Base-by-base conservation (phyloP, 768 basidiomycete species). In the Multifurca ochricompacta region DNA sequence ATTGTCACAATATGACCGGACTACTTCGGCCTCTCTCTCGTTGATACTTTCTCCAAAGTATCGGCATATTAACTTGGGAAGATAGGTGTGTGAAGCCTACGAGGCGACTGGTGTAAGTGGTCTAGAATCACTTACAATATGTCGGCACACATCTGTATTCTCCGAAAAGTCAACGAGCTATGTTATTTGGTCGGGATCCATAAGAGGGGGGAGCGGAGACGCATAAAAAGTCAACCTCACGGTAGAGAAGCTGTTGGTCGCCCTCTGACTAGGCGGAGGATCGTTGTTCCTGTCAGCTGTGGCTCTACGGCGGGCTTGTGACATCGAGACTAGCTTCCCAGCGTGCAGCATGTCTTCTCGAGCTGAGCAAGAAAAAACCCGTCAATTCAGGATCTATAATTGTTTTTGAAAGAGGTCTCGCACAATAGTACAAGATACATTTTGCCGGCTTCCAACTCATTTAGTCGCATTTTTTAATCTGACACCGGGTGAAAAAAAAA, bases 371-470 rank as follows among this genome's bases (percentile, higher is more conserved):
- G 27, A 31, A 40, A 40, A 41, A n/a, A n/a, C n/a, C n/a, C n/a
- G n/a, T 39, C 37, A 53, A 6, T 4, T 6, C 28, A 3, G 27
- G 19, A n/a, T n/a, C 11, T 44, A 2, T 56, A 41, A 34, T 19
- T 27, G 14, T 14, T 27, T 39, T 35, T 8, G 35, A 44, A n/a
- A n/a, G 39, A 30, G 2, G 19, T 37, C 46, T 41, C 80, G 63
- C 59, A 87, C 89, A 91, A 63, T 90, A 92, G 64, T 88, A 92
- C 1, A 91, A 67, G 25, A 91, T 71, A 59, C 89, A 91, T 69
- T 86, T 89, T 0, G 90, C 76, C 1, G 87, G 79, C 89, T 91
- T 45, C n/a, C 32, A 3, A 10, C 27, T 7, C 3, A 16, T 14
- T 58, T 10, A 52, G 50, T 30, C 51, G 56, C 48, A 32, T n/a